Percentiles rank a stretch among this genome's conserved stretches.
Conservation (phyloP, 352 stramenopile genomes). For the Phytophthora tentaculata region DNA sequence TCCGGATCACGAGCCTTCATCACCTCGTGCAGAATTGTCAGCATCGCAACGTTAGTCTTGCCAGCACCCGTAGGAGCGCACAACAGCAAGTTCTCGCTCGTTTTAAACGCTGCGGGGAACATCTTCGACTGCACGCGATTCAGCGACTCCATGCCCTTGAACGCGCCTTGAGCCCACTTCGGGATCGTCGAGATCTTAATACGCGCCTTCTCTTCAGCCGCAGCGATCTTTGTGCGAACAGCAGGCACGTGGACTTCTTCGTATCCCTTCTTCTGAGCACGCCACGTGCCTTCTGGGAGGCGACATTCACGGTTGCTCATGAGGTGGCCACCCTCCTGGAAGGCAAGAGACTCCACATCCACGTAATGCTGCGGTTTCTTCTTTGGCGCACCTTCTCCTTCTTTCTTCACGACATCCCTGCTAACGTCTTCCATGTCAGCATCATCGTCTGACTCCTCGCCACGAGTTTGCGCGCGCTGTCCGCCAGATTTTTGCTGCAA, state of each 20-base stretch:
- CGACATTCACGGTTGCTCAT: conserved; percentile 99
- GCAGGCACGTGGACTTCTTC: conserved; percentile 99
- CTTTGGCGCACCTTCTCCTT: conserved; percentile 29
- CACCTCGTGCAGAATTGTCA: conserved; percentile 99
- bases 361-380: conserved; percentile 90
- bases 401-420: conserved; percentile 23
- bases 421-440: conserved; percentile 57
- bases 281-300: conserved; percentile 96
- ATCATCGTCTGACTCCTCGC: conserved; percentile 51
- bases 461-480: conserved; percentile 17
- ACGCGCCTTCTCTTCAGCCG: conserved; percentile 73
- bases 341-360: conserved; percentile 95
- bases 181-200: conserved; percentile 94
- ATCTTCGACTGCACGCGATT: conserved; percentile 99
- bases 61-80: conserved; percentile 99
- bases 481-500: conserved; percentile 61
- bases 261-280: conserved; percentile 97
- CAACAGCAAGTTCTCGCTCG: conserved; percentile 97
- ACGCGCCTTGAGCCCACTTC: conserved; percentile 95
- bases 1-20: conserved; percentile 90
- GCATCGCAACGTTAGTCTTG: conserved; percentile 99
- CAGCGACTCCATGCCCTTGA: conserved; percentile 97
- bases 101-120: conserved; percentile 91
- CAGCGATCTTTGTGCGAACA: conserved; percentile 80
- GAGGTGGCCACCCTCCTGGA: conserved; percentile 95